Evolutionary conservation across 2,329 filamentous ascomycete genomes (phyloP).

Genomic region (Cylindrodendrum hubeiense): DNA sequence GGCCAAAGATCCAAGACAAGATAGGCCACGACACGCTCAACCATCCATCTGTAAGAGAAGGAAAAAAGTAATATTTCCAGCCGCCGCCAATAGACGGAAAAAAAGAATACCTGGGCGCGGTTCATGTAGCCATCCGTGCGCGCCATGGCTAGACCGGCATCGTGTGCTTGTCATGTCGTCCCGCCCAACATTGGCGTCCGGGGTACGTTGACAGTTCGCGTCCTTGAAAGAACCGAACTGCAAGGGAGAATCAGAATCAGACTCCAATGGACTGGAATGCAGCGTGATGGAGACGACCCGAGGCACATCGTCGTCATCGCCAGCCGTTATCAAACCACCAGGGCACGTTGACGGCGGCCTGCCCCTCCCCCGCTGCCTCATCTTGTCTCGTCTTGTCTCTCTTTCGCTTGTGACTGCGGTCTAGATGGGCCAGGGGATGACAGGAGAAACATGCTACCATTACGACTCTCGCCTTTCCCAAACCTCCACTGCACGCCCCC

Average conservation of each 20-base stretch:
- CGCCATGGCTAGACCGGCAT: slow-evolving; percentile 2
- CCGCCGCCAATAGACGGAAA: background rate
- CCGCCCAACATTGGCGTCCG: slow-evolving; percentile 17
- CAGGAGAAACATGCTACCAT: slow-evolving; percentile 28
- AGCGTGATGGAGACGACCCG: background rate
- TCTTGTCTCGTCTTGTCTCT: slow-evolving; percentile 25
- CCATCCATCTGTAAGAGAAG: background rate
- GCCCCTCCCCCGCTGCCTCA: slow-evolving; percentile 12
- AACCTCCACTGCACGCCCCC: slow-evolving; percentile 12
- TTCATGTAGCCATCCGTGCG: slow-evolving; percentile 16
- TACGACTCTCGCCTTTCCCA: slow-evolving; percentile 16
- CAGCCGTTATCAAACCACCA: slow-evolving; percentile 13
- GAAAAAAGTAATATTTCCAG: slow-evolving; percentile 1
- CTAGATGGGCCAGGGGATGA: slow-evolving; percentile 11
- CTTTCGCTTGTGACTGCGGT: slow-evolving; percentile 22
- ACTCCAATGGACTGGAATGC: slow-evolving; percentile 10
- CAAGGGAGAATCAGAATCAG: slow-evolving; percentile 14
- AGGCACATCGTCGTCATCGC: slow-evolving; percentile 3
- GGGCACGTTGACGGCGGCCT: slow-evolving; percentile 1
- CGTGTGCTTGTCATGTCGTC: background rate
- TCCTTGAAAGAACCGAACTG: slow-evolving; percentile 2
- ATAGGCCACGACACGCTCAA: background rate
- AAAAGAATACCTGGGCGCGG: background rate
- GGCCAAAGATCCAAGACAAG: background rate
- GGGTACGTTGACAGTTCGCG: slow-evolving; percentile 7